These are phyloP conservation scores for Coemansia sp. DNA, from an alignment of 192 early-diverging fungal species.

Conservation along the genomic window DNA sequence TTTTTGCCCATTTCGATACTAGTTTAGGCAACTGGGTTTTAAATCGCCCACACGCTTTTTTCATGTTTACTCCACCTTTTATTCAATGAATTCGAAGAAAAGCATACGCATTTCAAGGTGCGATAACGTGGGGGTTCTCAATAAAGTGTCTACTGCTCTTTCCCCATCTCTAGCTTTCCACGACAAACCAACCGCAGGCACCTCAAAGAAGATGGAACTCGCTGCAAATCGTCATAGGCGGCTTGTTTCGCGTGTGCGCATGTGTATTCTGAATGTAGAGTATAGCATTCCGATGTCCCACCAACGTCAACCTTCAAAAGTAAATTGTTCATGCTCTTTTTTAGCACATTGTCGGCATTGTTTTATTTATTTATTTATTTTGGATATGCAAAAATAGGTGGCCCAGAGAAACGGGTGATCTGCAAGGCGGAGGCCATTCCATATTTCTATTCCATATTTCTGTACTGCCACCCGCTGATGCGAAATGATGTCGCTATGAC, in stretches of 20 bases:
- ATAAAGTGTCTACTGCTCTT: neutral
- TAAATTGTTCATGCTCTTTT: no score
- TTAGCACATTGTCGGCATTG: neutral
- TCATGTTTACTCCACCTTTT: neutral
- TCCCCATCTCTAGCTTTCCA: neutral
- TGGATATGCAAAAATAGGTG: no score
- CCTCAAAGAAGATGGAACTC: neutral
- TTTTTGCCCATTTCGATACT: neutral
- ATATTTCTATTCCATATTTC: neutral
- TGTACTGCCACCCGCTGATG: no score
- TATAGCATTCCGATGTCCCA: no score
- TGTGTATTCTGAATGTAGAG: no score
- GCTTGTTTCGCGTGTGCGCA: no score
- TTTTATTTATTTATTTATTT: neutral
- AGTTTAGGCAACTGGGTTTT: neutral
- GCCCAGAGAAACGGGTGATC: neutral
- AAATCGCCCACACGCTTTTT: neutral
- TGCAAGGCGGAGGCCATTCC: neutral
- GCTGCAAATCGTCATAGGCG: neutral
- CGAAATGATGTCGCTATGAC: neutral
- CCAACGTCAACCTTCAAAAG: no score
- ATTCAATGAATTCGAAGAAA: neutral
- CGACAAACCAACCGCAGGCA: neutral
- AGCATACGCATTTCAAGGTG: neutral
- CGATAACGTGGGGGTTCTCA: neutral